These are phyloP conservation scores for Sugiyamaella qingdaonensis DNA, from an alignment of 805 yeast species.

Conservation along the genomic window DNA sequence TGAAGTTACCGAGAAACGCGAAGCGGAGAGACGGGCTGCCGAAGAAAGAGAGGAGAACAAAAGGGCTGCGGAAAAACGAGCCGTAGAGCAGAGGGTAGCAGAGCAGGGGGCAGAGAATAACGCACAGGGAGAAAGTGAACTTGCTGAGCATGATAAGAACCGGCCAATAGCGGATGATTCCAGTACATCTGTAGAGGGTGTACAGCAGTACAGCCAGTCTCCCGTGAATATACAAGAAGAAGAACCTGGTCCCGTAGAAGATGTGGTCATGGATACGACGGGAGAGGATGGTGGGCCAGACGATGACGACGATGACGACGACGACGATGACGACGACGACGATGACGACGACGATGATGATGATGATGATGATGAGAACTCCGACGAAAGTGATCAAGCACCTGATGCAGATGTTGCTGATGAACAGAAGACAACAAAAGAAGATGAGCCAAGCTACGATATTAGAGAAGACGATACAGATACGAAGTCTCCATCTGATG, in stretches of 20 bases:
- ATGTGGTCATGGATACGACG: slow-evolving; percentile 1
- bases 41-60: background rate
- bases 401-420: background rate
- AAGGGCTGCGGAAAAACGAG: slow-evolving; percentile 12
- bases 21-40: slow-evolving; percentile 5
- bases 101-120: slow-evolving; percentile 14
- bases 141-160: slow-evolving; percentile 11
- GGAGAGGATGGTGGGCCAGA: slow-evolving; percentile 9
- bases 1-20: slow-evolving; percentile 1
- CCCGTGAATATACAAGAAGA: background rate
- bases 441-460: no score
- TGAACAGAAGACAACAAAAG: background rate
- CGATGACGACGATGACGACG: slow-evolving; percentile 1
- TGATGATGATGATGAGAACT: background rate
- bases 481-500: background rate
- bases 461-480: no score
- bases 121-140: slow-evolving; percentile 15
- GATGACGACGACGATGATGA: background rate
- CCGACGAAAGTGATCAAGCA: background rate
- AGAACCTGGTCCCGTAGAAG: slow-evolving; percentile 2
- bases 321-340: background rate
- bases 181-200: background rate
- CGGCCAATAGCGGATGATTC: slow-evolving; percentile 9
- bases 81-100: slow-evolving; percentile 4
- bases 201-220: no score